phyloP scores from a whole-genome alignment of 805 yeast species.

The Kregervanrija fluxuum region DNA sequence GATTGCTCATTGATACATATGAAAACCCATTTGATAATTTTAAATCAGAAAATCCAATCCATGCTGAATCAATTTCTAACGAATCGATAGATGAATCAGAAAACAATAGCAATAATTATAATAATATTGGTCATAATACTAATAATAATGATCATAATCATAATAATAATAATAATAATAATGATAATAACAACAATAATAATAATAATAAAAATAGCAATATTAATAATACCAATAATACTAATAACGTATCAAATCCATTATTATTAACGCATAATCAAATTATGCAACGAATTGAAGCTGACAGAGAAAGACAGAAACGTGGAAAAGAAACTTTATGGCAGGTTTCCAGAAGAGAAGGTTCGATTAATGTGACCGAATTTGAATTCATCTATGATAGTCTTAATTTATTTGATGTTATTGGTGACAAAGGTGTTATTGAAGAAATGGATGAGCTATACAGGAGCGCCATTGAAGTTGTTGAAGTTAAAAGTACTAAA shows the following conservation, averaged over 20 bases:
- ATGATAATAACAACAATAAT: too few species aligned
- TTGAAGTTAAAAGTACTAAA: too few species aligned
- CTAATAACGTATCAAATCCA: constrained; percentile 3
- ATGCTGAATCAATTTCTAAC: too few species aligned
- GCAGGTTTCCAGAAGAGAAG: constrained; percentile 47
- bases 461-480: neutral
- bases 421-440: constrained; percentile 16
- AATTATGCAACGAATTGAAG: constrained; percentile 76
- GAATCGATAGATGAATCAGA: too few species aligned
- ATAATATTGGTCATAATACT: too few species aligned
- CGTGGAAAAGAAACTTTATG: constrained; percentile 75
- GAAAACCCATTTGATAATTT: constrained; percentile 8
- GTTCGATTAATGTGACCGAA: constrained; percentile 23
- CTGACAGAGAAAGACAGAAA: constrained; percentile 87
- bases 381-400: constrained; percentile 22
- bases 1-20: constrained; percentile 33
- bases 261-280: constrained; percentile 32
- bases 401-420: constrained; percentile 10
- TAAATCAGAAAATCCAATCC: too few species aligned
- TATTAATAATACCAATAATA: neutral
- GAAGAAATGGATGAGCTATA: constrained; percentile 20
- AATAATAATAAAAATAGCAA: too few species aligned
- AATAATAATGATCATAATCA: too few species aligned
- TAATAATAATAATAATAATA: too few species aligned
- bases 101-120: too few species aligned